Evolutionary conservation across 148 eudicot genomes (phyloP).

Genomic region (Rhododendron kiyosumense): DNA sequence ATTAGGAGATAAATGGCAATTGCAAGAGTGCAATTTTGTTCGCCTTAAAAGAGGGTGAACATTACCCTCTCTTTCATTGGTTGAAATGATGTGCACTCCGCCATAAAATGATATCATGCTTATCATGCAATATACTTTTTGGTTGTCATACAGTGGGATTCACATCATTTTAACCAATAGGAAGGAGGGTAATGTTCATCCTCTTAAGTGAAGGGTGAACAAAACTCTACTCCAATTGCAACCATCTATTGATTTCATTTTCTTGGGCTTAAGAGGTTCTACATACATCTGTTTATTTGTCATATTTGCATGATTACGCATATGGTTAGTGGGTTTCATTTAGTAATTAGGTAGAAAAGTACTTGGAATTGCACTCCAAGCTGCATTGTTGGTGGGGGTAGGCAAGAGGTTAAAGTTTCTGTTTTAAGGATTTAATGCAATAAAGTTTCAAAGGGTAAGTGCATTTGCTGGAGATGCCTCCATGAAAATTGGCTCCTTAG

Average conservation of each 20-base stretch:
- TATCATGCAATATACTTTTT: too few species aligned
- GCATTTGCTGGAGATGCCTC: not conserved
- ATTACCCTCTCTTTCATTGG: too few species aligned
- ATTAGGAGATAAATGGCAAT: not conserved
- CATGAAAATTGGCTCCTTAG: not conserved
- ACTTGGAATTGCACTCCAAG: not conserved
- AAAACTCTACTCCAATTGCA: too few species aligned
- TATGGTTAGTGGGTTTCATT: not conserved
- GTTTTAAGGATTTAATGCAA: not conserved
- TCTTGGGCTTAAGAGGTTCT: not conserved
- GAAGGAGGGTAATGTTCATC: too few species aligned
- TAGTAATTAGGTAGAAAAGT: not conserved
- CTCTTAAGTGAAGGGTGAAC: too few species aligned
- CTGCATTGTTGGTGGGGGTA: not conserved
- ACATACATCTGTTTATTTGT: not conserved
- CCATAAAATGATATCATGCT: too few species aligned
- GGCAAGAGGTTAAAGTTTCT: not conserved
- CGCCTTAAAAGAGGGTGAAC: too few species aligned
- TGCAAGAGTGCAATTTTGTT: too few species aligned
- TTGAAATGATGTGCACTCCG: too few species aligned
- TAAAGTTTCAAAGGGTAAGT: not conserved
- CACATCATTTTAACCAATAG: too few species aligned
- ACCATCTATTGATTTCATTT: not conserved
- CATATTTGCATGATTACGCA: not conserved
- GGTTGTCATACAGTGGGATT: too few species aligned